Percentiles rank a stretch among this genome's conserved stretches.
phyloP scores from a whole-genome alignment of 352 stramenopile species.

The Globisporangium radiosum region DNA sequence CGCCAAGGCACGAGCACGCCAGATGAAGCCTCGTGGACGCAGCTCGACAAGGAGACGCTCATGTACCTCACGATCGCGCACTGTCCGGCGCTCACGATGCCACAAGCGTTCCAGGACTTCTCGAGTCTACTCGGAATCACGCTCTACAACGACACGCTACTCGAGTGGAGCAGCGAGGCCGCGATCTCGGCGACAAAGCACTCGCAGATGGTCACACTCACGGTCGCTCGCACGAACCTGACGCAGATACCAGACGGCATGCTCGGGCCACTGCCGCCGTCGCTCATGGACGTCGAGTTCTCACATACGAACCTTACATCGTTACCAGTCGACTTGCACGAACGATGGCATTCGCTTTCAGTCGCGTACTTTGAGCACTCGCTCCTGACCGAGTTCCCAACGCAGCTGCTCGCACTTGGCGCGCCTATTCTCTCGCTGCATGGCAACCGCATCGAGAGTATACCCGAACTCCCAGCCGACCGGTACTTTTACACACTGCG shows the following conservation, averaged over 20 bases:
- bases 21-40: no score
- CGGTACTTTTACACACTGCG: no score
- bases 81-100: conserved; percentile 8
- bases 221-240: conserved; percentile 3
- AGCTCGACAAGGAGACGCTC: no score
- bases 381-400: conserved; percentile 6
- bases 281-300: conserved; percentile 14
- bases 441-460: background rate
- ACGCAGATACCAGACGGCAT: conserved; percentile 5
- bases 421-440: background rate
- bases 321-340: conserved; percentile 10
- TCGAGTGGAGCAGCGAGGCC: conserved; percentile 7
- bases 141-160: conserved; percentile 23
- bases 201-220: background rate
- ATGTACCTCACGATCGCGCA: no score
- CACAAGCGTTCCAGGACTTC: conserved; percentile 13
- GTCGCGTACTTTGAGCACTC: conserved; percentile 18
- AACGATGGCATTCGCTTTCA: conserved; percentile 14
- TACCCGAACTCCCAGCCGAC: no score
- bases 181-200: conserved; percentile 1
- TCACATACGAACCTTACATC: conserved; percentile 16
- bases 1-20: no score
- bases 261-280: background rate
- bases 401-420: background rate
- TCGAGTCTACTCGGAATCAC: conserved; percentile 22